Evolutionary conservation across 1,139 yeast genomes (phyloP).

Genomic region (Protomyces inouyei): DNA sequence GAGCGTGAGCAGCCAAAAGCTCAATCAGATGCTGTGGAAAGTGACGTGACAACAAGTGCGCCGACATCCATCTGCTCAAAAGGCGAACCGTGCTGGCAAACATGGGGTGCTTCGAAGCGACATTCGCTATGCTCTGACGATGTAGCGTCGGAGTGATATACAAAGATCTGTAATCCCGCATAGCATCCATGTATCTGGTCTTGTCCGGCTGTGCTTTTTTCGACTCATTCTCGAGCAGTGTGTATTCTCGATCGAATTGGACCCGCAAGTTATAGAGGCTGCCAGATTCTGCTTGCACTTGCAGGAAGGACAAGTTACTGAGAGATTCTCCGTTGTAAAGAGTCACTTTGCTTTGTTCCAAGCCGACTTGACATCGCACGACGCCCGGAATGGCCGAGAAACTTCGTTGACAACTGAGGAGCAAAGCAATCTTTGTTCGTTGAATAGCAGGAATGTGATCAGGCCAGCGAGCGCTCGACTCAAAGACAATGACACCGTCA

Average conservation of each 20-base stretch:
- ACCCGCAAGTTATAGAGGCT: conserved; percentile 33
- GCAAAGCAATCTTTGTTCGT: conserved; percentile 82
- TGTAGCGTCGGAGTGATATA: conserved; percentile 74
- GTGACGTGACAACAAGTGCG: conserved; percentile 53
- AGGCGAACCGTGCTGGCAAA: conserved; percentile 77
- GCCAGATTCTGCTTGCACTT: conserved; percentile 31
- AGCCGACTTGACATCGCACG: conserved; percentile 56
- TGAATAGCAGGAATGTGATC: conserved; percentile 81
- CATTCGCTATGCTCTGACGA: conserved; percentile 65
- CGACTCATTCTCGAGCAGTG: conserved; percentile 28
- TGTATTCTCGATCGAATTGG: conserved; percentile 33
- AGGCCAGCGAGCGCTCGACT: conserved; percentile 91
- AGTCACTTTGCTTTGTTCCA: conserved; percentile 49
- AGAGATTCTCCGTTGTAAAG: conserved; percentile 30
- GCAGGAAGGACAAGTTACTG: conserved; percentile 32
- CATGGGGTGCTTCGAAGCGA: conserved; percentile 68
- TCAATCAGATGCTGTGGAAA: conserved; percentile 76
- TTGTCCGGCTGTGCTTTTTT: conserved; percentile 26
- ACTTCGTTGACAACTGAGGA: conserved; percentile 64
- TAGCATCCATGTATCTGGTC: conserved; percentile 13
- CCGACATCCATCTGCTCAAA: conserved; percentile 82
- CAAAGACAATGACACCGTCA: conserved; percentile 80
- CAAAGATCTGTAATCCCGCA: conserved; percentile 44
- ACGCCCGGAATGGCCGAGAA: conserved; percentile 42
- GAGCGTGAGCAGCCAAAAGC: conserved; percentile 73